Percentiles rank a stretch among this genome's conserved stretches.
Evolutionary conservation across 495 filamentous ascomycete species (phyloP).

Genomic region (Cryomyces antarcticus): DNA sequence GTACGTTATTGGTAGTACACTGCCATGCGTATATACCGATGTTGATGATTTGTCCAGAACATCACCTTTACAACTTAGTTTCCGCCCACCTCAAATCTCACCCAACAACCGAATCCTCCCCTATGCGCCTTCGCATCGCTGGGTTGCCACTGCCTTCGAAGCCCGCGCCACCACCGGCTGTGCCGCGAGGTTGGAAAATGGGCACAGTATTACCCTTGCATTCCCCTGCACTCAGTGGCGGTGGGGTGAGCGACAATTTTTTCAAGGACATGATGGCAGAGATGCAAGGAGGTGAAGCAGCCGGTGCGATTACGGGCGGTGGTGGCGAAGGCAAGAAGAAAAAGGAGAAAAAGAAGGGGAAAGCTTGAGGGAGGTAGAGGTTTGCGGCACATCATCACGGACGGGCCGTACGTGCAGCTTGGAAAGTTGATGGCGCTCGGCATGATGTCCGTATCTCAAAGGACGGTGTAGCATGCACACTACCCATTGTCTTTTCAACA

Average conservation of each 20-base stretch:
- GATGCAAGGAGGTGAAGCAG: constrained; percentile 40
- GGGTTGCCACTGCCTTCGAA: constrained; percentile 43
- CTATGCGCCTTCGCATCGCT: constrained; percentile 43
- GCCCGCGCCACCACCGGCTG: constrained; percentile 45
- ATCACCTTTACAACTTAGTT: constrained; percentile 66
- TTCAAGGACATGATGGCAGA: constrained; percentile 95
- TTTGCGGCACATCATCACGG: too few relatives aligned
- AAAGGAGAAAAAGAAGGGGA: constrained; percentile 24
- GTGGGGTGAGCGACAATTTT: constrained; percentile 88
- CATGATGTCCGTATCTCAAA: too few relatives aligned
- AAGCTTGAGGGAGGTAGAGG: not conserved
- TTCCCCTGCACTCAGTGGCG: constrained; percentile 71
- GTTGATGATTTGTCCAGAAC: constrained; percentile 27
- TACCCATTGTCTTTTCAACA: too few relatives aligned
- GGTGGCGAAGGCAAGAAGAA: constrained; percentile 23
- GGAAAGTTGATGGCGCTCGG: too few relatives aligned
- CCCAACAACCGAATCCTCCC: constrained; percentile 50
- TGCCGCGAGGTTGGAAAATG: constrained; percentile 88
- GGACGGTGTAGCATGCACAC: too few relatives aligned
- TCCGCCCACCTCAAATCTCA: constrained; percentile 51
- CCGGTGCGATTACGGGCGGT: constrained; percentile 31
- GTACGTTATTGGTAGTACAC: constrained; percentile 21
- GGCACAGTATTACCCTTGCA: constrained; percentile 65
- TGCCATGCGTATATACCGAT: not conserved
- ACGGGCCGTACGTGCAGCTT: too few relatives aligned